A percentile compares a stretch with the other conserved stretches of the same genome.
These are phyloP conservation scores for Nakazawaea holstii DNA, from an alignment of 805 yeast species.

Conservation along the genomic window DNA sequence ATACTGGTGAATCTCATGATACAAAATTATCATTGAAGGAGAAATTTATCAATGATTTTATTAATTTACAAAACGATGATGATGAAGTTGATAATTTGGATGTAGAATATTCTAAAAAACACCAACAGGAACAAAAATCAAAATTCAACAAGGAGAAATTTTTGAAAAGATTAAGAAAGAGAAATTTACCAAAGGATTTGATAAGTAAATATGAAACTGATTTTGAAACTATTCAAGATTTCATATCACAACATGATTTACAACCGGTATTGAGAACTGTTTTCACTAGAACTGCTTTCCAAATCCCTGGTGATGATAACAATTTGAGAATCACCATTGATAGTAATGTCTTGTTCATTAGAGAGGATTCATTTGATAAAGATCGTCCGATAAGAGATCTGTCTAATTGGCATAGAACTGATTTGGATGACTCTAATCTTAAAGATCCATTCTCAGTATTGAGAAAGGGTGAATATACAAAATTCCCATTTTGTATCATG, in stretches of 20 bases:
- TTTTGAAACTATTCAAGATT: conserved; percentile 55
- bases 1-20: conserved; percentile 40
- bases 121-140: conserved; percentile 6
- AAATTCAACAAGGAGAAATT: conserved; percentile 37
- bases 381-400: conserved; percentile 90
- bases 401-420: conserved; percentile 84
- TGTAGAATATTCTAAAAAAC: conserved; percentile 28
- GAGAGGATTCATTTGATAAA: conserved; percentile 85
- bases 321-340: conserved; percentile 87
- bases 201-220: conserved; percentile 48
- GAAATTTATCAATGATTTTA: conserved; percentile 72
- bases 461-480: conserved; percentile 79
- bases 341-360: conserved; percentile 77
- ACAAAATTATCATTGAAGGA: conserved; percentile 69
- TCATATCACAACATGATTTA: conserved; percentile 58
- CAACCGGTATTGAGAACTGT: conserved; percentile 85
- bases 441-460: conserved; percentile 65
- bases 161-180: conserved; percentile 55
- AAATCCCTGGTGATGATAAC: conserved; percentile 90
- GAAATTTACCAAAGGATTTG: conserved; percentile 47
- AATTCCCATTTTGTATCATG: conserved; percentile 84
- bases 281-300: conserved; percentile 92
- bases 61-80: conserved; percentile 22
- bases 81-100: conserved; percentile 35
- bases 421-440: conserved; percentile 63